Conservation (phyloP, 306 rosid species). For the Fagus crenata region DNA sequence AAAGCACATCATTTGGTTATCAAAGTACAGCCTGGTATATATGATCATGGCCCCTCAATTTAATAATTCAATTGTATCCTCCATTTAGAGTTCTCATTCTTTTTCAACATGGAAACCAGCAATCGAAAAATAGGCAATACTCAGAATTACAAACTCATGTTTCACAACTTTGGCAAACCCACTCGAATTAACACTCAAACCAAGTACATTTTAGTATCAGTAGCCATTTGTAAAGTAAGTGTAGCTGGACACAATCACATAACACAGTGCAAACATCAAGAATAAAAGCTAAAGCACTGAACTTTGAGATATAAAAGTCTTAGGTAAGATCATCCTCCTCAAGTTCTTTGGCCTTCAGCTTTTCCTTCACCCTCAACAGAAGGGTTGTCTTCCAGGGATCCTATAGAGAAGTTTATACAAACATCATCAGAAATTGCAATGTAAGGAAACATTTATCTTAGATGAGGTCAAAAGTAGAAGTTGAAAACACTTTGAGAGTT, state of each 20-base stretch:
- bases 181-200: conserved; percentile 30
- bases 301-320: conserved; percentile 18
- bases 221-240: conserved; percentile 24
- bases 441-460: conserved; percentile 1
- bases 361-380: conserved; percentile 95
- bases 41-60: background rate
- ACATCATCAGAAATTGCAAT: conserved; percentile 10
- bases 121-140: background rate
- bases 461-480: conserved; percentile 5
- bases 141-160: background rate
- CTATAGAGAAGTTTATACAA: conserved; percentile 40
- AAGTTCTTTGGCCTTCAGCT: conserved; percentile 89
- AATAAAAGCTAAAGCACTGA: conserved; percentile 31
- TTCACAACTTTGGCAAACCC: conserved; percentile 11
- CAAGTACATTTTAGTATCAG: conserved; percentile 33
- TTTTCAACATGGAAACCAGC: conserved; percentile 1
- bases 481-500: background rate
- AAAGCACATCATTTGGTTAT: background rate
- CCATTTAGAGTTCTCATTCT: conserved; percentile 1
- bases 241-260: conserved; percentile 34
- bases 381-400: conserved; percentile 96
- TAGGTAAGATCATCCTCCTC: conserved; percentile 97
- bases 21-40: background rate
- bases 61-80: background rate
- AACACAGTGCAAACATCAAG: conserved; percentile 39